These are phyloP conservation scores for Prototheca stagnorum DNA, from an alignment of 163 green algal species.

Conservation along the genomic window DNA sequence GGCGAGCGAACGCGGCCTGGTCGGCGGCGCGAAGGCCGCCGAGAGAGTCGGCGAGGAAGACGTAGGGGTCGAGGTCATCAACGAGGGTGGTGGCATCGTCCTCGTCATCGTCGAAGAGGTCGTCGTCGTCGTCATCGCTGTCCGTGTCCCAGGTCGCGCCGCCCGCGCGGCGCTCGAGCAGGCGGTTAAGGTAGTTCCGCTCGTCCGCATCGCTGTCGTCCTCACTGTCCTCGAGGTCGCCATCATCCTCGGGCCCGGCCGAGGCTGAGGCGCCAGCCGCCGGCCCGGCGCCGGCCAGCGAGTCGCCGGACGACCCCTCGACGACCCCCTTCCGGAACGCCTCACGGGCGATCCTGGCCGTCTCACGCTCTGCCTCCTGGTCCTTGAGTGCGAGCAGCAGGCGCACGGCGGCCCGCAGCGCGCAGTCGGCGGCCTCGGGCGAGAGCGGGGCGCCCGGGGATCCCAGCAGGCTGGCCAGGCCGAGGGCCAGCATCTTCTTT, in stretches of 20 bases:
- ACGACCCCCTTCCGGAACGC: slow-evolving; percentile 6
- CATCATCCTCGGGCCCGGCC: slow-evolving; percentile 1
- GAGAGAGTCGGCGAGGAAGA: slow-evolving; percentile 44
- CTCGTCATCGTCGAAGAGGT: slow-evolving; percentile 32
- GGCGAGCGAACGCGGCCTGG: slow-evolving; percentile 4
- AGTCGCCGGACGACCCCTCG: slow-evolving; percentile 4
- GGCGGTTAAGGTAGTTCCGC: slow-evolving; percentile 2
- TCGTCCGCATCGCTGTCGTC: slow-evolving; percentile 9
- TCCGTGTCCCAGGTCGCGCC: no score
- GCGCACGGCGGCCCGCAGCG: slow-evolving; percentile 30
- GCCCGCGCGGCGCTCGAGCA: slow-evolving; percentile 11
- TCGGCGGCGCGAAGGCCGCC: slow-evolving; percentile 23
- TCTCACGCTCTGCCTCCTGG: slow-evolving; percentile 40
- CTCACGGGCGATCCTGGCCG: no score
- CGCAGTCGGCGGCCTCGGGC: slow-evolving; percentile 32
- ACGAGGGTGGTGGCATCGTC: slow-evolving; percentile 35
- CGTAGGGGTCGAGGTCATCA: slow-evolving; percentile 48
- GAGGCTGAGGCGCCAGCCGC: neutral
- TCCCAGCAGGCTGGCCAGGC: slow-evolving; percentile 48
- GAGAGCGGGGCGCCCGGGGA: slow-evolving; percentile 38
- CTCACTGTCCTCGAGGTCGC: no score
- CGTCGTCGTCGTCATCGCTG: slow-evolving; percentile 22
- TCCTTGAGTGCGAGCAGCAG: slow-evolving; percentile 47
- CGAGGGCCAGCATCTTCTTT: slow-evolving; percentile 78
- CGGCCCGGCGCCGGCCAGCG: slow-evolving; percentile 4